Base-by-base conservation (phyloP, 78 protist genomes). In the Trichosphaerium sp. region DNA sequence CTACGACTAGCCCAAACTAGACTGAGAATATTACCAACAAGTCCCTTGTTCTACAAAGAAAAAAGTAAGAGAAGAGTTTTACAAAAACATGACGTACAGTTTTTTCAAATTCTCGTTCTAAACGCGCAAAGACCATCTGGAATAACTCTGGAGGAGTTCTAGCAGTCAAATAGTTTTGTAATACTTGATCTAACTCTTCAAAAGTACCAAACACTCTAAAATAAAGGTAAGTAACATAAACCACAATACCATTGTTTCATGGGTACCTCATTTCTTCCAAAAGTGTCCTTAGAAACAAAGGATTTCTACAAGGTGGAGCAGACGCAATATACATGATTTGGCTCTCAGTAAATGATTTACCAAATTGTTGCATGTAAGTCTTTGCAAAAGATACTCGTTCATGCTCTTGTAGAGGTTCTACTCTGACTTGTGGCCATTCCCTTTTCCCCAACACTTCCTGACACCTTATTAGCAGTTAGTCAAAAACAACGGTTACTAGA, bases 381-480 rank as follows among this genome's bases (percentile, higher is more conserved):
- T 44, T 14, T 14, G 26, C 32, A 14, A 56, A 14, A 14, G n/a
- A n/a, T 34, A 26, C 26, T 26, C 61, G 61, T 14, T 12, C 61
- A n/a, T 34, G n/a, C 61, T 56, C 61, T 14, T 56, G 54, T 34
- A 56, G n/a, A 14, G 61, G 54, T 34, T 56, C 61, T 14, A 56
- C 61, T 14, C 32, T 56, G n/a, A 56, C n/a, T n/a, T 26, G n/a
- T 14, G 14, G 12, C 61, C 61, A 56, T 14, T 14, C 32, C 18
- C 61, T 26, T 34, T 12, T 34, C 52, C 21, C 21, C n/a, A n/a
- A n/a, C n/a, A n/a, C n/a, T n/a, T 47, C 21, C 51, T 47, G 32
- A 21, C 21, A n/a, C 51, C 32, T 21, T 47, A 47, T 21, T 21
- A 47, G 21, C 32, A n/a, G 21, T n/a, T 21, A 21, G 21, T 21